Percentiles rank a stretch among this genome's conserved stretches.
phyloP scores from a whole-genome alignment of 306 rosid species.

The Prosopis cineraria region DNA sequence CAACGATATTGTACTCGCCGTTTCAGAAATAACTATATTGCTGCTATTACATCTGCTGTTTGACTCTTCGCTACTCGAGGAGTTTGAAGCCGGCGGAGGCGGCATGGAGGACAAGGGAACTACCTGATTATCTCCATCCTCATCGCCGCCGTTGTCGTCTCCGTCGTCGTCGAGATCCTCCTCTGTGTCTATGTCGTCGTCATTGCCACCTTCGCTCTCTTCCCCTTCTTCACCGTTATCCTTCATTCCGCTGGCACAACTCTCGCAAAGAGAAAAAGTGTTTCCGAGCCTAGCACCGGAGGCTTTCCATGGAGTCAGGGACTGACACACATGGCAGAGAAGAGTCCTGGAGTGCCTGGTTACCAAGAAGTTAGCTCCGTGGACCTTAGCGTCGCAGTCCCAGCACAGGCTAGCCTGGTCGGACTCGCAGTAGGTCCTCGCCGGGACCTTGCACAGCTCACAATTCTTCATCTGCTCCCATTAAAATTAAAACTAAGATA shows the following conservation, averaged over 20 bases:
- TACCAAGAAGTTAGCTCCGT: slow-evolving; percentile 76
- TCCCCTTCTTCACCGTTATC: slow-evolving; percentile 11
- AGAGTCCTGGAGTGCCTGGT: slow-evolving; percentile 68
- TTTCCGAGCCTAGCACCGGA: slow-evolving; percentile 67
- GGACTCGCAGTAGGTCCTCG: slow-evolving; percentile 68
- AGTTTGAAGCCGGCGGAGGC: slow-evolving; percentile 60
- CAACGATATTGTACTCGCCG: slow-evolving; percentile 25
- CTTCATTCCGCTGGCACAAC: slow-evolving; percentile 48
- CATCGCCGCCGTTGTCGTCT: slow-evolving; percentile 27
- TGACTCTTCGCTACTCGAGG: slow-evolving; percentile 60
- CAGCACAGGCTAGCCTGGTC: slow-evolving; percentile 81
- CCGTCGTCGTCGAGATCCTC: slow-evolving; percentile 19
- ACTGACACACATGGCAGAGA: slow-evolving; percentile 71
- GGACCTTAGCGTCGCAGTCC: slow-evolving; percentile 79
- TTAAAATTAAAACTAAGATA: neutral
- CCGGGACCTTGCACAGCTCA: slow-evolving; percentile 64
- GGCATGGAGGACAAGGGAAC: slow-evolving; percentile 61
- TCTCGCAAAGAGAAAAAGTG: slow-evolving; percentile 59
- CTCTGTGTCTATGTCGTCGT: slow-evolving; percentile 42
- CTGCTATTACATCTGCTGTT: slow-evolving; percentile 31
- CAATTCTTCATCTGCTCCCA: slow-evolving; percentile 59
- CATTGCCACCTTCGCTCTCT: slow-evolving; percentile 57
- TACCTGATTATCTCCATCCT: slow-evolving; percentile 69
- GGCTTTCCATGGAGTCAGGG: slow-evolving; percentile 76
- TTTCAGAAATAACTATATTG: slow-evolving; percentile 34